Evolutionary conservation across 257 asterid species (phyloP).

Genomic region (Solanum pinnatisectum): DNA sequence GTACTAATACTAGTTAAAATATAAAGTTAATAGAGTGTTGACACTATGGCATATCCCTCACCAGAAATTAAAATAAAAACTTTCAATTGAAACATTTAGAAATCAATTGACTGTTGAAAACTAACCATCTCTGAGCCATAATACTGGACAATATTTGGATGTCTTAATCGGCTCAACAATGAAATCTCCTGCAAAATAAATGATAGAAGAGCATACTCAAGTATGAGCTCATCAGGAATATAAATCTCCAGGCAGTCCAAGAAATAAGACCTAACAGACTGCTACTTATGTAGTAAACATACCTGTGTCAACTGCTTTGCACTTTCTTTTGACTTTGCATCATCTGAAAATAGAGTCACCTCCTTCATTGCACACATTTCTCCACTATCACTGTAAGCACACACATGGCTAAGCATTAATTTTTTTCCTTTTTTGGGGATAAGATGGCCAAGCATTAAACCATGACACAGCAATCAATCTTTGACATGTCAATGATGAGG

Average conservation of each 20-base stretch:
- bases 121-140: conserved; percentile 86
- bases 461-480: neutral
- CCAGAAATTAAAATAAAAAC: neutral
- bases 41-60: neutral
- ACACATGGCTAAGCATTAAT: neutral
- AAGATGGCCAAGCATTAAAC: neutral
- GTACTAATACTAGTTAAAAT: neutral
- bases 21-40: neutral
- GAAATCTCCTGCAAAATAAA: conserved; percentile 60
- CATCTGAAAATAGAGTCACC: conserved; percentile 87
- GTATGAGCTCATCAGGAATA: neutral
- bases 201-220: neutral
- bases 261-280: neutral
- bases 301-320: conserved; percentile 94
- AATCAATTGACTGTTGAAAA: neutral
- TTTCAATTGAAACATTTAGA: neutral
- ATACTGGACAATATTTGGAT: conserved; percentile 81
- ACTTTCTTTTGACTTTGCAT: conserved; percentile 92
- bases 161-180: conserved; percentile 52
- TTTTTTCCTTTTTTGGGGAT: neutral
- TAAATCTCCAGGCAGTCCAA: neutral
- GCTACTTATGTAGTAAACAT: conserved; percentile 14
- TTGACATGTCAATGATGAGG: neutral
- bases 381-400: conserved; percentile 61
- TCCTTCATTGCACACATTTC: conserved; percentile 99